Evolutionary conservation across 805 yeast genomes (phyloP), one percentile per base, ranked within the genome.

Genomic region (Myxozyma monticola): DNA sequence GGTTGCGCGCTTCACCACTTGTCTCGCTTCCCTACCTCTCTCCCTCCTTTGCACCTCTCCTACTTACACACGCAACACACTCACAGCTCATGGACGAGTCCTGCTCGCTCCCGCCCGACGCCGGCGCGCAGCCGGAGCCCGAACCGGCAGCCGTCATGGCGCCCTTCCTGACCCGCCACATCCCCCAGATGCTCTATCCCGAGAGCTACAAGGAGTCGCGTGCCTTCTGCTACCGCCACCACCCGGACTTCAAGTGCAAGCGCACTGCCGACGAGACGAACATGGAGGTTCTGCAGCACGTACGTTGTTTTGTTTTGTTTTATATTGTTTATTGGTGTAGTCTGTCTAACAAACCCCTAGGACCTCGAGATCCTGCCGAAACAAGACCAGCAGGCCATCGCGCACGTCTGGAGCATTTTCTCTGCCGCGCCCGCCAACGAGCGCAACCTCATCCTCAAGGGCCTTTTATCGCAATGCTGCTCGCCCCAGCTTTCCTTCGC

Each of bases 401-500:
- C 83, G 34, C 88, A 84, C 57, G 85, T 88, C 15, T 88, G 96
- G 93, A 80, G 88, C 4, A 78, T 83, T 8, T 91, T 88, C 67
- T 77, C 83, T 45, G 87, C 85, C 37, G 85, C 91, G 22, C 87
- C 85, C 4, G 69, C 75, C 33, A 78, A 76, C 37, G 87, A 85
- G 63, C 74, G 97, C 46, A 78, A 80, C 42, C 71, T 91, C 37
- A 86, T 91, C 1, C 69, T 93, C 42, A 85, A 85, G 64, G 97
- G 98, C 0, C 69, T 93, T 30, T 71, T 93, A 37, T 75, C 88
- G 3, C 96, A 88, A 66, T 88, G 98, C 67, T 93, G 99, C 62
- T 90, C 88, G 70, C 97, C 98, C 1, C 96, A 90, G 64, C 74
- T 93, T 18, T 87, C 96, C n/a, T 81, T 82, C 52, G 79, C 91